Evolutionary conservation across 768 basidiomycete species (phyloP).

Genomic region (Rhodotorula graminis): DNA sequence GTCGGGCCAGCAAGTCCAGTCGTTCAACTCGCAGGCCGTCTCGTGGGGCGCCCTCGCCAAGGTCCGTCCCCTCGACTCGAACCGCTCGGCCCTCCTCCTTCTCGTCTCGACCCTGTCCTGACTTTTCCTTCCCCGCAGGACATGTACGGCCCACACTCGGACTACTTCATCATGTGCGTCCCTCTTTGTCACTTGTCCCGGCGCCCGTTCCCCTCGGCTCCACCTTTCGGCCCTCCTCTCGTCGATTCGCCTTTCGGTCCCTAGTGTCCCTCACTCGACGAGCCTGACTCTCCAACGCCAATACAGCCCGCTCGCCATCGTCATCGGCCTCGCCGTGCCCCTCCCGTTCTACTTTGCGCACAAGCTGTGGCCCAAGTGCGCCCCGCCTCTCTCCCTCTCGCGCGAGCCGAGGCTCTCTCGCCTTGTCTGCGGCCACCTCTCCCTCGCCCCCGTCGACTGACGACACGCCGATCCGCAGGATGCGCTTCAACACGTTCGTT

Average conservation of each 20-base stretch:
- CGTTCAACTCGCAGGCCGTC: constrained; percentile 56
- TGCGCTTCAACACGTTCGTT: constrained; percentile 52
- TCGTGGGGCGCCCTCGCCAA: constrained; percentile 57
- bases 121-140: constrained; percentile 32
- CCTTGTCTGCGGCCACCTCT: no score
- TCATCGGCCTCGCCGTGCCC: constrained; percentile 55
- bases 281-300: no score
- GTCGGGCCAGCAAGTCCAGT: constrained; percentile 54
- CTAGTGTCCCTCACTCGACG: no score
- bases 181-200: no score
- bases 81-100: no score
- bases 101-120: no score
- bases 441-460: no score
- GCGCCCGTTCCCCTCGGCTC: no score
- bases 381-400: neutral
- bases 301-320: constrained; percentile 49
- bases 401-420: neutral
- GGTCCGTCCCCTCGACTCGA: no score
- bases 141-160: constrained; percentile 46
- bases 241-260: no score
- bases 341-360: constrained; percentile 57
- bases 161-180: constrained; percentile 56
- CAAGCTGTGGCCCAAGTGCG: constrained; percentile 50
- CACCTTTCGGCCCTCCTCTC: no score
- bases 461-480: no score